Conservation (phyloP, 2,329 filamentous ascomycete species). For the Nakataea oryzae region DNA sequence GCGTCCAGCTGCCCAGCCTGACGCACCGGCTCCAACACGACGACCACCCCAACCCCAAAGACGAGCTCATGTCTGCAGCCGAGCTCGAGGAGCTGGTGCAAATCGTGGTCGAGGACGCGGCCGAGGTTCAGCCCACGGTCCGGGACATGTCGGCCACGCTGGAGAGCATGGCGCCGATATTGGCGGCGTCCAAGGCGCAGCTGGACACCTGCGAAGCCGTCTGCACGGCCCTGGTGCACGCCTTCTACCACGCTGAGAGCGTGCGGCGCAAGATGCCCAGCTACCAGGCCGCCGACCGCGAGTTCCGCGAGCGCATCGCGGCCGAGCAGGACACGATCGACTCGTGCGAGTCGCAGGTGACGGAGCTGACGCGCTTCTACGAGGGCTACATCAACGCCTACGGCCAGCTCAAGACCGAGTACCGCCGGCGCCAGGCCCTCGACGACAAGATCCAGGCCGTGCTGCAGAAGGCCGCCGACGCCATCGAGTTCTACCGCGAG, state of each 20-base stretch:
- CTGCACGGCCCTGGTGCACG: conserved; percentile 47
- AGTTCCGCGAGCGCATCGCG: conserved; percentile 60
- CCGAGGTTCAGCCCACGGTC: conserved; percentile 56
- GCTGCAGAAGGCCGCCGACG: conserved; percentile 66
- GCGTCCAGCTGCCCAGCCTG: conserved; percentile 35
- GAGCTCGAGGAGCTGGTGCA: conserved; percentile 76
- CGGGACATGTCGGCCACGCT: conserved; percentile 65
- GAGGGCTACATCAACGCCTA: conserved; percentile 80
- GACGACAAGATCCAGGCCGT: conserved; percentile 66
- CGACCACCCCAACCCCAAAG: conserved; percentile 20
- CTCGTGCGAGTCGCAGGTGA: conserved; percentile 63
- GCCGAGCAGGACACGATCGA: conserved; percentile 63
- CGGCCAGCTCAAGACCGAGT: conserved; percentile 73
- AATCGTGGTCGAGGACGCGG: conserved; percentile 64
- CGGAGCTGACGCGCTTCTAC: conserved; percentile 71
- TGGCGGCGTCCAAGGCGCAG: conserved; percentile 52
- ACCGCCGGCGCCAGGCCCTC: conserved; percentile 61
- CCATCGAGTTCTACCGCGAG: conserved; percentile 64
- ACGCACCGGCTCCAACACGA: conserved; percentile 38
- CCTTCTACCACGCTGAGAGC: conserved; percentile 56
- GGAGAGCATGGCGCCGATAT: conserved; percentile 64
- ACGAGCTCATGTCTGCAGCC: conserved; percentile 62
- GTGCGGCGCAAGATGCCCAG: conserved; percentile 55
- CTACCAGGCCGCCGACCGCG: conserved; percentile 53
- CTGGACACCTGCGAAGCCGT: conserved; percentile 44